These are phyloP conservation scores for Botryotinia globosa DNA, from an alignment of 2,329 filamentous ascomycete species.

Conservation along the genomic window DNA sequence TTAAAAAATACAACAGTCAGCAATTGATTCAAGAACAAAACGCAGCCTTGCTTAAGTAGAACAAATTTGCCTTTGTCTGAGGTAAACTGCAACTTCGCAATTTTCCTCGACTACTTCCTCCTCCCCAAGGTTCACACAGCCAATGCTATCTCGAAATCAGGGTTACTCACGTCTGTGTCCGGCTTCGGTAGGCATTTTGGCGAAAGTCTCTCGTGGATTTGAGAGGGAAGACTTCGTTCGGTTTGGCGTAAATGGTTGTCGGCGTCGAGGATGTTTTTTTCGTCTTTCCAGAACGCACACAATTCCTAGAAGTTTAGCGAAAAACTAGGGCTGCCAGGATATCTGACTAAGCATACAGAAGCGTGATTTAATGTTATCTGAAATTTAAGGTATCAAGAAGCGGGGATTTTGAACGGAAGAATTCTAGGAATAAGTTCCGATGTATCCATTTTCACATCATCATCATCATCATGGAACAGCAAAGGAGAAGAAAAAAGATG, in stretches of 20 bases:
- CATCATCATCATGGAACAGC: background rate
- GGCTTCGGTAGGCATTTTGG: slow-evolving; percentile 84
- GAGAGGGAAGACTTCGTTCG: slow-evolving; percentile 40
- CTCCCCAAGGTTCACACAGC: background rate
- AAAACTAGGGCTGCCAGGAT: slow-evolving; percentile 17
- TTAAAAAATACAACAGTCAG: slow-evolving; percentile 43
- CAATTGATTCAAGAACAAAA: slow-evolving; percentile 24
- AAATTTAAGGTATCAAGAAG: background rate
- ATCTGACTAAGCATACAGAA: background rate
- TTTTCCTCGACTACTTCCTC: background rate
- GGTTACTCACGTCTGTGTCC: slow-evolving; percentile 80
- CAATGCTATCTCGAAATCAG: slow-evolving; percentile 12
- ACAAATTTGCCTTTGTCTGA: background rate
- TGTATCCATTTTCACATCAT: background rate
- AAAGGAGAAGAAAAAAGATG: background rate
- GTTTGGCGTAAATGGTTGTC: slow-evolving; percentile 24
- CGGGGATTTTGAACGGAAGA: background rate
- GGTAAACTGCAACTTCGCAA: background rate
- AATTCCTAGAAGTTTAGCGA: slow-evolving; percentile 16
- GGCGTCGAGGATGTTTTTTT: slow-evolving; percentile 36
- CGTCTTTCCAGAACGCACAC: slow-evolving; percentile 2
- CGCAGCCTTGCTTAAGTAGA: background rate
- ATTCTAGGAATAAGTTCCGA: slow-evolving; percentile 1
- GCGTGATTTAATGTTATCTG: background rate
- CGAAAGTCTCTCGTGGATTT: slow-evolving; percentile 49